Conservation (phyloP, 1,284 basidiomycete species). For the Cryptococcus sp. region DNA sequence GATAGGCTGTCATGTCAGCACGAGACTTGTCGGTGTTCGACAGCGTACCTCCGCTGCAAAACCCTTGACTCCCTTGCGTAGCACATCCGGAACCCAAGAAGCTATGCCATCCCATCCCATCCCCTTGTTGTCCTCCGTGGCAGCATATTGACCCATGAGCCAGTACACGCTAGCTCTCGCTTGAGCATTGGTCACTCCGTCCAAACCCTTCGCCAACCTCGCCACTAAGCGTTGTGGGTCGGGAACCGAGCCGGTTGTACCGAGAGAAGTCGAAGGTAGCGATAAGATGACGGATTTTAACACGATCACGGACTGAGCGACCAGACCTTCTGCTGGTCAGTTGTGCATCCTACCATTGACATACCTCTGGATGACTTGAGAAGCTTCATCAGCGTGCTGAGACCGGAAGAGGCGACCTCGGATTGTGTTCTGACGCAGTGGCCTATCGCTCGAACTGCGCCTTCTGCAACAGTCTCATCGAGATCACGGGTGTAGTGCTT, state of each 20-base stretch:
- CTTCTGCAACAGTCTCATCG: constrained; percentile 63
- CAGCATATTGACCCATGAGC: constrained; percentile 81
- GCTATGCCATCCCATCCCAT: constrained; percentile 50
- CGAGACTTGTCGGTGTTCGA: background rate
- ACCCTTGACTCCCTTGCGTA: constrained; percentile 66
- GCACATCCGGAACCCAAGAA: constrained; percentile 76
- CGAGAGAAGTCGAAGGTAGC: constrained; percentile 15
- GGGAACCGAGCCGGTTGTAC: constrained; percentile 45
- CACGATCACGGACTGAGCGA: constrained; percentile 72
- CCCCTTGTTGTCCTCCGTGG: constrained; percentile 20
- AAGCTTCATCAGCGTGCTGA: constrained; percentile 68
- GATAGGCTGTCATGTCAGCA: constrained; percentile 48
- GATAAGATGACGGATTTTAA: constrained; percentile 73
- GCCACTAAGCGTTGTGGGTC: constrained; percentile 62
- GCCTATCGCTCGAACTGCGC: constrained; percentile 71
- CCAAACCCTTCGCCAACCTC: constrained; percentile 65
- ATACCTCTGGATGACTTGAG: constrained; percentile 61
- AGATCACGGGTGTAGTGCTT: constrained; percentile 72
- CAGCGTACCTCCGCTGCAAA: constrained; percentile 63
- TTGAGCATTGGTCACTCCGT: constrained; percentile 67
- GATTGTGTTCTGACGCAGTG: constrained; percentile 63
- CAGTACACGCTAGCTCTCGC: constrained; percentile 81
- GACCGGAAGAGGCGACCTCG: constrained; percentile 62
- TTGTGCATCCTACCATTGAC: constrained; percentile 14
- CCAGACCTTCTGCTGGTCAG: constrained; percentile 56